Base-by-base conservation (phyloP, 2,329 filamentous ascomycete species). In the Ophiosphaerella korrae region DNA sequence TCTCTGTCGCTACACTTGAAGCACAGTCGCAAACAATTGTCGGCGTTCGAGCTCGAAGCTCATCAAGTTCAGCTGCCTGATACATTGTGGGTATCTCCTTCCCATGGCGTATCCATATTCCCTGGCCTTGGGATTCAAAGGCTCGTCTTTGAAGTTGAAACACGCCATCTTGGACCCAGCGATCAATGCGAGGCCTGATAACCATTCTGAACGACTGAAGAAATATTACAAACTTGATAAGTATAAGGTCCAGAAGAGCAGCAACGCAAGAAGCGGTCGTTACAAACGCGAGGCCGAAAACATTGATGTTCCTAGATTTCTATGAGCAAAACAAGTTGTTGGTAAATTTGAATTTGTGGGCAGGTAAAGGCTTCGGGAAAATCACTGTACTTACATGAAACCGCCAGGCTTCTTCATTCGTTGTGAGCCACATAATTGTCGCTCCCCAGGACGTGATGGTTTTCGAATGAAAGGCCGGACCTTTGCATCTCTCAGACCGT, bases 131-230 rank as follows among this genome's bases (percentile, higher is more conserved):
- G 18, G n/a, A 29, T 14, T 64, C 59, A 44, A 60, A 60, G 0
- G 61, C 63, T 13, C 61, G 51, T 2, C 59, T 49, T 38, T 66
- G 63, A 3, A 66, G 48, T 29, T 66, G 61, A 41, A 55, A 58
- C 0, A 66, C 29, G 3, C 63, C 63, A 18, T 66, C 63, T 43
- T 64, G 59, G 5, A 66, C 53, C 63, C 63, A 64, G 14, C 61
- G 52, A 4, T 62, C 61, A 16, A 63, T 55, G 13, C 55, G 51
- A 0, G 60, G 61, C 0, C 51, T 50, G 8, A 66, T 39, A 0
- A 47, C 52, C 7, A 14, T 14, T 5, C 61, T 34, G 24, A 62
- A 64, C 5, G 23, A 38, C 8, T 14, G 38, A 1, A 59, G 24
- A 36, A 42, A 62, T 23, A 66, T 51, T 33, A 60, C 50, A 37